Percentiles rank a stretch among this genome's conserved stretches.
Evolutionary conservation across 768 basidiomycete species (phyloP).

Genomic region (Russula emetica): DNA sequence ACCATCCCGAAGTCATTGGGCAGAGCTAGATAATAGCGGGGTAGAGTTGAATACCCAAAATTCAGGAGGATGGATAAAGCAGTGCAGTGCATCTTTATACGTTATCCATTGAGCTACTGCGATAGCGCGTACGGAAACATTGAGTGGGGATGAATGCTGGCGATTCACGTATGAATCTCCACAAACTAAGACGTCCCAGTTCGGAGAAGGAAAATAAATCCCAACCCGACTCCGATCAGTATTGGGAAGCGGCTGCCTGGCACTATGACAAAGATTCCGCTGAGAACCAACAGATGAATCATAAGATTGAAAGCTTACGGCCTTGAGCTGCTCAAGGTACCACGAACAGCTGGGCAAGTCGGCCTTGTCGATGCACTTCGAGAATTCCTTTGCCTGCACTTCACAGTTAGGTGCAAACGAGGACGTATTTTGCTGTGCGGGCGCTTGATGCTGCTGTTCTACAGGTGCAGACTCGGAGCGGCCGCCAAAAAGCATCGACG

Average conservation of each 20-base stretch:
- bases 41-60: background rate
- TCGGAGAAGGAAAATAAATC: background rate
- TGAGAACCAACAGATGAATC: background rate
- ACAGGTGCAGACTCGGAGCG: slow-evolving; percentile 43
- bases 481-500: slow-evolving; percentile 85
- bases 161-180: slow-evolving; percentile 1
- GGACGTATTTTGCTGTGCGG: slow-evolving; percentile 45
- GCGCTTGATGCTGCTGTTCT: slow-evolving; percentile 42
- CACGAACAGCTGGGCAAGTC: slow-evolving; percentile 75
- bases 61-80: background rate
- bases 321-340: slow-evolving; percentile 86
- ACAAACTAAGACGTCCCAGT: background rate
- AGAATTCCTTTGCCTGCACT: slow-evolving; percentile 82
- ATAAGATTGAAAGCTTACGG: slow-evolving; percentile 48
- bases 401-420: slow-evolving; percentile 62
- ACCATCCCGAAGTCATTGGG: background rate
- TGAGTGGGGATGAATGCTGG: slow-evolving; percentile 11
- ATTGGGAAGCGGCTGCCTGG: slow-evolving; percentile 28
- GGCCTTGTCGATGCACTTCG: slow-evolving; percentile 77
- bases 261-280: slow-evolving; percentile 12
- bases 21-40: background rate
- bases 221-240: slow-evolving; percentile 10
- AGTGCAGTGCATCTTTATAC: background rate
- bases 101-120: background rate
- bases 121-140: background rate